Conservation (phyloP, 768 basidiomycete species). For the Kwoniella shandongensis region DNA sequence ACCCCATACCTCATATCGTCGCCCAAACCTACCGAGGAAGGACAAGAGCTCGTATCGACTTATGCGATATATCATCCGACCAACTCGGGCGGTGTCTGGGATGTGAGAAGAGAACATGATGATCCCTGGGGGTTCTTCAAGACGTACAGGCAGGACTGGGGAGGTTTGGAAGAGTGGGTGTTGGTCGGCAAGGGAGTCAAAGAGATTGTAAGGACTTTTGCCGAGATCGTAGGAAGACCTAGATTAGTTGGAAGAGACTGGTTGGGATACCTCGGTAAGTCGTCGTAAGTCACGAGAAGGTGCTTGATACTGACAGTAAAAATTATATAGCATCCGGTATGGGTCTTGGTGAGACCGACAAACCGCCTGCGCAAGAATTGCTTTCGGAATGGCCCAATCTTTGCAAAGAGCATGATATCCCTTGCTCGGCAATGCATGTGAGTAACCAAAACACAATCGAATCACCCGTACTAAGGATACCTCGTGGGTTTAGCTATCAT, state of each 20-base stretch:
- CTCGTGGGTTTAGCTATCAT: slow-evolving; percentile 34
- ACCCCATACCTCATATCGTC: slow-evolving; percentile 47
- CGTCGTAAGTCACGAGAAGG: neutral
- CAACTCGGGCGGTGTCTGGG: slow-evolving; percentile 44
- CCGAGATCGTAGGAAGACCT: slow-evolving; percentile 43
- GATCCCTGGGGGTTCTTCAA: slow-evolving; percentile 50
- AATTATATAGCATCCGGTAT: slow-evolving; percentile 35
- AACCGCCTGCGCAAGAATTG: slow-evolving; percentile 47
- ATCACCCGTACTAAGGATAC: neutral
- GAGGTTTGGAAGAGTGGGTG: slow-evolving; percentile 49
- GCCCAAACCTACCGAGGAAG: slow-evolving; percentile 23
- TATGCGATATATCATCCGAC: slow-evolving; percentile 36
- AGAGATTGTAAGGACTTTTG: slow-evolving; percentile 40
- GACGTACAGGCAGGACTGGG: slow-evolving; percentile 43
- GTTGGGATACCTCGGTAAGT: slow-evolving; percentile 48
- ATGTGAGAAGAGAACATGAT: slow-evolving; percentile 40
- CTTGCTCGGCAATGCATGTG: slow-evolving; percentile 50
- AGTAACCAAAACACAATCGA: neutral
- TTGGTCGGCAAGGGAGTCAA: slow-evolving; percentile 39
- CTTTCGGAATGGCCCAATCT: slow-evolving; percentile 46
- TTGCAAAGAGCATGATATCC: slow-evolving; percentile 51
- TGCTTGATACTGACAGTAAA: neutral
- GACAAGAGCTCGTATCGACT: slow-evolving; percentile 16
- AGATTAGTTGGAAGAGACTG: slow-evolving; percentile 44
- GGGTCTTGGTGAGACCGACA: slow-evolving; percentile 50